Base-by-base conservation (phyloP, 2,329 filamentous ascomycete species). In the Arachnopeziza araneosa region DNA sequence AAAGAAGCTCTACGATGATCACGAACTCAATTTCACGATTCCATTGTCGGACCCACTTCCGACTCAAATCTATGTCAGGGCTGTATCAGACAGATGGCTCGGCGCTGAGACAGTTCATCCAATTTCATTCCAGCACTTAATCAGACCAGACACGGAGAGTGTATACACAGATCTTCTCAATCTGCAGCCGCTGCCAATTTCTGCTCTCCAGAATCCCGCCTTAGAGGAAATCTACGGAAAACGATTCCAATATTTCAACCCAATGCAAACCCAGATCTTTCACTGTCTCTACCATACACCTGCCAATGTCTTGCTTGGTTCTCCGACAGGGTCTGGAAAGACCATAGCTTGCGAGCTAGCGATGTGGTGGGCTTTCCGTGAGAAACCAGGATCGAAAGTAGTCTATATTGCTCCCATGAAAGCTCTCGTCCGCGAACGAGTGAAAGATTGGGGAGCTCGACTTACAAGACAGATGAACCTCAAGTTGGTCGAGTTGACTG, bases 391-490 rank as follows among this genome's bases (percentile, higher is more conserved):
- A 2, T 96, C 92, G 2, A 99, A 99, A 76, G 93, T 99, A 1
- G 95, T 99, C 14, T 99, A 99, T 73, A 98, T 99, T 71, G 95
- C 95, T 1, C 96, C 96, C 0, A 99, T 99, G 96, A 99, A 99
- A 75, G 96, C 96, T 0, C 85, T 99, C 32, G 95, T 99, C 22
- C 90, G 95, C 2, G 95, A 99, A 74, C 86, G 95, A 75, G 93
- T 99, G 24, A 90, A 96, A 70, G 96, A 99, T 72, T 99, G 95
- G 96, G 85, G 89, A 14, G 83, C 83, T 60, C 86, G 95, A 19
- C 82, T 99, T 36, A 91, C 92, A 0, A 79, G 81, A 1, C 90
- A 92, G 1, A 86, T 98, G 78, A 92, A 93, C 0, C 74, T 98
- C 64, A 96, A 91, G 74, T 79, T 99, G 22, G 95, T 99, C 19